Base-by-base conservation (phyloP, 352 stramenopile genomes). In the Globisporangium alternatum region DNA sequence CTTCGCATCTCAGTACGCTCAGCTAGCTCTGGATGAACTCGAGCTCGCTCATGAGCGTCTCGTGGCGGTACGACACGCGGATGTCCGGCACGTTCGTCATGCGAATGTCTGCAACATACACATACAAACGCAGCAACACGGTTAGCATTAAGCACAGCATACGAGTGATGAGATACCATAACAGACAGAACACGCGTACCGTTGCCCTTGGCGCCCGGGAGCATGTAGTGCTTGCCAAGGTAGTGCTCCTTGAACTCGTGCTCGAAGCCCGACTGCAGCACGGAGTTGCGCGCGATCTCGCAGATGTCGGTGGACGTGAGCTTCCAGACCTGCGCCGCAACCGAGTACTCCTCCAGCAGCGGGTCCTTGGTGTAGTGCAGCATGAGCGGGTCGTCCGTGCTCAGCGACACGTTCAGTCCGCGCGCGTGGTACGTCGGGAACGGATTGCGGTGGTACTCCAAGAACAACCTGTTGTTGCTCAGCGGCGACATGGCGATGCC, bases 321-420 rank as follows among this genome's bases (percentile, higher is more conserved):
- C 70, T 97, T 97, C 92, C 93, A 98, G 41, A 98, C 91, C 65
- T 98, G 90, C 4, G 87, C 81, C 77, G 92, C 93, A 22, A 97
- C 86, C 60, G 78, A 97, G 71, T 98, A 98, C 61, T 98, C 91
- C 80, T 99, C 98, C 17, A 99, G 74, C 33, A 99, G 75, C 28
- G 98, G 86, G 72, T 99, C 97, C 70, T 99, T 98, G 13, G 95
- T 98, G 86, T 99, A 98, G 75, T 99, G 98, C 39, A 99, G 95
- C 76, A 99, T 89, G 28, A 99, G 80, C 10, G 98, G 98, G 76
- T 99, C 97, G 67, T 99, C 98, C 15, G 98, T 99, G 49, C 93
- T 99, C 30, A 99, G 75, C 13, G 96, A 98, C 21, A 99, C 96
- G 74, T 99, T 99, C 53, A 99, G 74, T 1, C 97, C 98, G 43